Conservation (phyloP, 164 flowering plant genomes). For the grape (Vitis vinifera) region DNA sequence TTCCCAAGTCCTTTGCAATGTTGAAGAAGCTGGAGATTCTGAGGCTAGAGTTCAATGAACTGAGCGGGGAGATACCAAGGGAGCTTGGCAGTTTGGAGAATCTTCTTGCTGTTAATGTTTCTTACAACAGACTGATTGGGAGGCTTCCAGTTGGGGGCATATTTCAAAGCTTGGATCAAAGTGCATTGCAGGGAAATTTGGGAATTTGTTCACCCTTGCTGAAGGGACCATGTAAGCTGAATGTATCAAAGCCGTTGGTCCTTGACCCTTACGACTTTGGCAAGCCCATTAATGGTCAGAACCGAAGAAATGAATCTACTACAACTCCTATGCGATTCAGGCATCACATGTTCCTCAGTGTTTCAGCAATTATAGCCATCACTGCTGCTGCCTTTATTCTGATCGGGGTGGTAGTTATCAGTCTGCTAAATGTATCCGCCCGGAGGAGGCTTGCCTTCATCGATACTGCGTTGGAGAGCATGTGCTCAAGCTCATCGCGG, state of each 20-base stretch:
- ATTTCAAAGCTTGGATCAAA: constrained; percentile 68
- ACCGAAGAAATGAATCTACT: constrained; percentile 6
- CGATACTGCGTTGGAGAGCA: constrained; percentile 71
- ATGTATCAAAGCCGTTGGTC: constrained; percentile 84
- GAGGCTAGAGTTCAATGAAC: constrained; percentile 61
- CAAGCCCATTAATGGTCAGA: constrained; percentile 32
- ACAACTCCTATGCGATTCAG: constrained; percentile 15
- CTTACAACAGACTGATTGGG: constrained; percentile 75
- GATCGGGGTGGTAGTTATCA: constrained; percentile 67
- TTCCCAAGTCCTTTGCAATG: constrained; percentile 63
- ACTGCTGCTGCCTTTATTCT: constrained; percentile 67
- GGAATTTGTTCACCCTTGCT: constrained; percentile 93
- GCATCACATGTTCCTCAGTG: constrained; percentile 64
- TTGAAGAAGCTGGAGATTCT: constrained; percentile 74
- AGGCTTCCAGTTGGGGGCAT: constrained; percentile 70
- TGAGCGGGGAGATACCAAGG: constrained; percentile 84
- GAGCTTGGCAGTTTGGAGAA: constrained; percentile 62
- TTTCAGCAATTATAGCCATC: constrained; percentile 81
- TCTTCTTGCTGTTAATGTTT: constrained; percentile 79
- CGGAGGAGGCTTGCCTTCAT: constrained; percentile 61
- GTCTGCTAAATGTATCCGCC: constrained; percentile 64
- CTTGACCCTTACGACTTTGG: constrained; percentile 64
- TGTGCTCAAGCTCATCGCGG: constrained; percentile 69
- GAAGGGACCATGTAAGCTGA: constrained; percentile 80
- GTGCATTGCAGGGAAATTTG: constrained; percentile 72